These are phyloP conservation scores for Pneumocystis sp. DNA, from an alignment of 1,139 yeast species.

Conservation along the genomic window DNA sequence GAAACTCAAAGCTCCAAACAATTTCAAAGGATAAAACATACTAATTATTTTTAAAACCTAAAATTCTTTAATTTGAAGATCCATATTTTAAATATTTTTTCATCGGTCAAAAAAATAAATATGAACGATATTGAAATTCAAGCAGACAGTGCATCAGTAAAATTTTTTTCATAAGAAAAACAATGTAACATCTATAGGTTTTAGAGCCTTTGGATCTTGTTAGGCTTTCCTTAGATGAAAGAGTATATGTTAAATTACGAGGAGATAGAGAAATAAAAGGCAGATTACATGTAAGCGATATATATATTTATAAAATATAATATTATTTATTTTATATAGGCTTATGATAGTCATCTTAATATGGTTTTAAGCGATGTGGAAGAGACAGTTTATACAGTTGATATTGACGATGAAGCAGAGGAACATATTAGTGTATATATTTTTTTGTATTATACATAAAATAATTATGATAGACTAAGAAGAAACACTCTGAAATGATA, in stretches of 20 bases:
- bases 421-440: constrained; percentile 27
- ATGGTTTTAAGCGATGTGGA: constrained; percentile 87
- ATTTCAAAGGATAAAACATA: background rate
- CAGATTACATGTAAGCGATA: constrained; percentile 46
- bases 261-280: constrained; percentile 95
- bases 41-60: background rate
- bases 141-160: background rate
- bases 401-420: constrained; percentile 25
- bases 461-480: constrained; percentile 26
- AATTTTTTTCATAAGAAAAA: background rate
- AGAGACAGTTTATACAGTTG: constrained; percentile 57
- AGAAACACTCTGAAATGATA: constrained; percentile 71
- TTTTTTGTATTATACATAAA: background rate
- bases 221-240: constrained; percentile 74
- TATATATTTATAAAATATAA: background rate
- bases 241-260: constrained; percentile 74
- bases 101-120: background rate
- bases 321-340: constrained; percentile 2
- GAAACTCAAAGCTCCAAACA: background rate
- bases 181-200: constrained; percentile 12
- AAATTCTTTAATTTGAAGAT: background rate
- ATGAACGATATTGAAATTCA: background rate
- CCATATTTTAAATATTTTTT: background rate
- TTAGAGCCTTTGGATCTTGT: constrained; percentile 76
- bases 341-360: constrained; percentile 27